phyloP scores from a whole-genome alignment of 257 asterid species.

The Cinchona pubescens region DNA sequence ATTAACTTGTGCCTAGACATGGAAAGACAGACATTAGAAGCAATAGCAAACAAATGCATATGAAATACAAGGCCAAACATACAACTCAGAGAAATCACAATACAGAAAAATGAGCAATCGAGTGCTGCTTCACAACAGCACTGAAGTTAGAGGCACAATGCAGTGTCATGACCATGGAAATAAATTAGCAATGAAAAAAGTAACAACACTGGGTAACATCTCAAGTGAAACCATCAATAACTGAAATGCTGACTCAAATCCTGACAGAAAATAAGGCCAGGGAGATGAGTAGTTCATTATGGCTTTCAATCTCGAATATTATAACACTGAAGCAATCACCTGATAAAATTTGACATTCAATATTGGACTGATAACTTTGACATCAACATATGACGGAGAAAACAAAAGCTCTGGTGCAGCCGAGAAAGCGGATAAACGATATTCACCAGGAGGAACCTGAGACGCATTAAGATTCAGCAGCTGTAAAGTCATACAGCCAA shows the following conservation, averaged over 20 bases:
- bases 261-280: not conserved
- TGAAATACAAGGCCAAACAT: not conserved
- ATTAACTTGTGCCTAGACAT: slow-evolving; percentile 78
- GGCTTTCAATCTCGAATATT: not conserved
- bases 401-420: slow-evolving; percentile 75
- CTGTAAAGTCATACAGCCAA: slow-evolving; percentile 12
- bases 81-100: not conserved
- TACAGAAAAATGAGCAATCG: not conserved
- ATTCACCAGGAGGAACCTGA: slow-evolving; percentile 93
- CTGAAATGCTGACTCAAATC: not conserved
- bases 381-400: slow-evolving; percentile 73
- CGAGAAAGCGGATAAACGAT: slow-evolving; percentile 85
- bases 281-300: not conserved
- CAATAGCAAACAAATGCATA: not conserved
- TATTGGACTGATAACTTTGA: slow-evolving; percentile 58
- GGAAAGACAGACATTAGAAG: slow-evolving; percentile 22
- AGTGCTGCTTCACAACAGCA: not conserved
- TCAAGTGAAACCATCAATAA: not conserved
- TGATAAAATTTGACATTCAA: slow-evolving; percentile 65
- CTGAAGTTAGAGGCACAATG: not conserved
- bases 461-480: slow-evolving; percentile 27
- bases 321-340: slow-evolving; percentile 37
- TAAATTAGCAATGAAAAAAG: not conserved
- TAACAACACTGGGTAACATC: not conserved
- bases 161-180: not conserved